Percentiles rank a stretch among this genome's conserved stretches.
phyloP scores from a whole-genome alignment of 371 early-diverging fungal species.

The Spraguea lophii region DNA sequence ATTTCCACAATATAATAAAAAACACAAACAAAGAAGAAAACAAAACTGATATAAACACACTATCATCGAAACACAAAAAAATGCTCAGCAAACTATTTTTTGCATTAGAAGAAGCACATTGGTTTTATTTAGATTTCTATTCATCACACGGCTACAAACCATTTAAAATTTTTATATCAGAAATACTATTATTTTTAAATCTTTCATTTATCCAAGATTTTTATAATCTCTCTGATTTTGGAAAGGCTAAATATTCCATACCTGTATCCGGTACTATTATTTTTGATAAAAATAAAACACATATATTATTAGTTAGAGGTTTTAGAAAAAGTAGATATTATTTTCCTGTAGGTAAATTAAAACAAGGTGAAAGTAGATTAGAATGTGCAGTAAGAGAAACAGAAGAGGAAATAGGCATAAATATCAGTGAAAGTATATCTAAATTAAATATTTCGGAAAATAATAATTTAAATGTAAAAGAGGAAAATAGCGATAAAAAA shows the following conservation, averaged over 20 bases:
- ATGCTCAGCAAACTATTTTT: no score
- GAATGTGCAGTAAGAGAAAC: constrained; percentile 81
- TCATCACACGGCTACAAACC: constrained; percentile 59
- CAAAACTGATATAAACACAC: no score
- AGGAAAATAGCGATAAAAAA: no score
- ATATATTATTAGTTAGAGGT: constrained; percentile 67
- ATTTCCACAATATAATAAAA: no score
- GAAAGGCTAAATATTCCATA: constrained; percentile 77
- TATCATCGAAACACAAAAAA: no score
- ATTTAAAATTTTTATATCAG: constrained; percentile 56
- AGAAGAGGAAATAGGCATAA: constrained; percentile 83
- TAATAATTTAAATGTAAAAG: no score
- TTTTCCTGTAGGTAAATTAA: constrained; percentile 96
- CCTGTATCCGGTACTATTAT: constrained; percentile 97
- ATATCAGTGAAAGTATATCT: constrained; percentile 55
- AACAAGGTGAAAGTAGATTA: constrained; percentile 67
- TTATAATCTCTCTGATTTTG: constrained; percentile 62
- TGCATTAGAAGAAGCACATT: constrained; percentile 94
- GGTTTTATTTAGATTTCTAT: constrained; percentile 95
- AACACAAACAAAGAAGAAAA: no score
- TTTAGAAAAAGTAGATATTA: constrained; percentile 73
- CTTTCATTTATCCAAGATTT: neutral
- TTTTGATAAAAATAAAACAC: constrained; percentile 59
- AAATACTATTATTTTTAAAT: no score
- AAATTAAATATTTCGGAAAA: no score